Conservation (phyloP, 2,329 filamentous ascomycete genomes). For the Arthrobotrys iridis region DNA sequence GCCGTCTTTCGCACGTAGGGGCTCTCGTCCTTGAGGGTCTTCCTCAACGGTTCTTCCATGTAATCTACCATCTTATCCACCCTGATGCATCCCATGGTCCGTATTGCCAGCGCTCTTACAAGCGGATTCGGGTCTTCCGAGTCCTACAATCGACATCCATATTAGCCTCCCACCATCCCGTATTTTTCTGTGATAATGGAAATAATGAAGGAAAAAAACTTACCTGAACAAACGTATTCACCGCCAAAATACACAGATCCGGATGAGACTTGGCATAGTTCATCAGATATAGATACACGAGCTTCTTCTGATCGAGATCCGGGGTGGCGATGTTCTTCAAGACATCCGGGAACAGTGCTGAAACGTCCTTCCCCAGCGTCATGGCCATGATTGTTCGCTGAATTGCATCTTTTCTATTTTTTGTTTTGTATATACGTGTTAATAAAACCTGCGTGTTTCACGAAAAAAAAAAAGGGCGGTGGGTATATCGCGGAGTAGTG, state of each 20-base stretch:
- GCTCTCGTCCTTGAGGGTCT: slow-evolving; percentile 93
- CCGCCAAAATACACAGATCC: slow-evolving; percentile 96
- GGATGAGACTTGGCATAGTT: slow-evolving; percentile 99
- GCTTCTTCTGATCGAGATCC: slow-evolving; percentile 98
- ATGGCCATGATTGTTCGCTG: slow-evolving; percentile 99
- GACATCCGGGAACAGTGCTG: slow-evolving; percentile 94
- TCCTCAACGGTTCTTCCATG: slow-evolving; percentile 96
- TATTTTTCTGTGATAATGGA: neutral
- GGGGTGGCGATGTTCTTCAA: slow-evolving; percentile 96
- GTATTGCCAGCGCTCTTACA: slow-evolving; percentile 90
- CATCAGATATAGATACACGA: slow-evolving; percentile 98
- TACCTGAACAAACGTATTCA: slow-evolving; percentile 94
- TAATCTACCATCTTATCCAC: slow-evolving; percentile 99
- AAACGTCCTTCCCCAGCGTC: slow-evolving; percentile 98
- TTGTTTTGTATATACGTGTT: slow-evolving; percentile 51
- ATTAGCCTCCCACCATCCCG: neutral
- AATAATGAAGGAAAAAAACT: neutral
- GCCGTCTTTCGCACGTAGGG: slow-evolving; percentile 98
- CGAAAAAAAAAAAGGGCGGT: too few species aligned
- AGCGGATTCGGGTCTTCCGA: slow-evolving; percentile 98
- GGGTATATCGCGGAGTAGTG: neutral
- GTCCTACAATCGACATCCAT: slow-evolving; percentile 66
- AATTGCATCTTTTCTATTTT: slow-evolving; percentile 86
- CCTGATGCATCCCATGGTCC: slow-evolving; percentile 97
- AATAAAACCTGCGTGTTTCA: neutral